Conservation (phyloP, 768 basidiomycete species). For the Lyophyllum shimeji region DNA sequence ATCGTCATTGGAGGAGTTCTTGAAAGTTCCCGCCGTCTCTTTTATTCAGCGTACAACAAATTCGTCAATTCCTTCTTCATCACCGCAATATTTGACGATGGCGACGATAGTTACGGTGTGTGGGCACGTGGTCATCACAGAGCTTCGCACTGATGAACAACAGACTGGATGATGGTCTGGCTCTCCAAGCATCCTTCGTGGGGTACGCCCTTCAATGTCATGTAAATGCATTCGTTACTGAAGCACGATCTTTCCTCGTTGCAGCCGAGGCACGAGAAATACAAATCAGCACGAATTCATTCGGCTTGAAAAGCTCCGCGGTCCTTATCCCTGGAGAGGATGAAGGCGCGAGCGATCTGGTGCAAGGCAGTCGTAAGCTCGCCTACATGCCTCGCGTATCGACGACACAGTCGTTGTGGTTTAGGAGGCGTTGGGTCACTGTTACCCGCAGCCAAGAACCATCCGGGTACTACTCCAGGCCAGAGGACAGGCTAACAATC, state of each 20-base stretch:
- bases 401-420: constrained; percentile 33
- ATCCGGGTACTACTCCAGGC: constrained; percentile 5
- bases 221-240: neutral
- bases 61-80: constrained; percentile 47
- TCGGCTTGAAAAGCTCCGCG: constrained; percentile 21
- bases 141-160: neutral
- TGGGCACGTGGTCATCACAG: neutral
- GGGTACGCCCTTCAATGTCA: constrained; percentile 33
- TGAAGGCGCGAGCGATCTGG: constrained; percentile 10
- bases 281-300: constrained; percentile 41
- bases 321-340: constrained; percentile 29
- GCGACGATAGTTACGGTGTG: constrained; percentile 30
- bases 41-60: constrained; percentile 32
- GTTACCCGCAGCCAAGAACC: constrained; percentile 15
- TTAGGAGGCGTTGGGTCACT: constrained; percentile 29
- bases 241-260: constrained; percentile 19
- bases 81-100: constrained; percentile 48
- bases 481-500: constrained; percentile 16
- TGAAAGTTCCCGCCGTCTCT: constrained; percentile 45
- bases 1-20: constrained; percentile 51
- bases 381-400: constrained; percentile 32
- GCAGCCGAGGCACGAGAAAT: constrained; percentile 45
- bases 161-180: constrained; percentile 63
- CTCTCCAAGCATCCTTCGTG: constrained; percentile 54
- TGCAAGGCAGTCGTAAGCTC: constrained; percentile 22